A percentile compares a stretch with the other conserved stretches of the same genome.
Evolutionary conservation across 1,284 basidiomycete genomes (phyloP).

Genomic region (Gastroboletus turbinatus): DNA sequence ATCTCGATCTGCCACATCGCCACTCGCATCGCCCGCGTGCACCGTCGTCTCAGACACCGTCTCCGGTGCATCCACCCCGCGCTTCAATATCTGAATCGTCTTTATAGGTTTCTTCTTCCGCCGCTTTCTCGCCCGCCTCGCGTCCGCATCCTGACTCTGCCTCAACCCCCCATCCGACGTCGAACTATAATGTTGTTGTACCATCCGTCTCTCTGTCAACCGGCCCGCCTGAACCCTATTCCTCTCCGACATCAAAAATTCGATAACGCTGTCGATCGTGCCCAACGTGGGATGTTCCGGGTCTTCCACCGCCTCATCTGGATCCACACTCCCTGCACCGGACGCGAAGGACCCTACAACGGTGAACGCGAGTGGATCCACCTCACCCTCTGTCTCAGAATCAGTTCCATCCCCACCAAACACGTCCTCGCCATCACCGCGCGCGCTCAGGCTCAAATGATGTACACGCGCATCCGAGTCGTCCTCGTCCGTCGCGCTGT

Average conservation of each 20-base stretch:
- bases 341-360: constrained; percentile 27
- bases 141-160: constrained; percentile 35
- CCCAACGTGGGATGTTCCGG: constrained; percentile 33
- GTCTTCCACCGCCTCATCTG: constrained; percentile 11
- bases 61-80: constrained; percentile 23
- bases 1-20: constrained; percentile 31
- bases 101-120: constrained; percentile 44
- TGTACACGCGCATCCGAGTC: background rate
- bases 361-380: constrained; percentile 23
- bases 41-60: constrained; percentile 24
- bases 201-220: constrained; percentile 19
- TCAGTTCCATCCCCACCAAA: constrained; percentile 23
- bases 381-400: constrained; percentile 36
- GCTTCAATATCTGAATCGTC: constrained; percentile 28
- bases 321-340: constrained; percentile 4
- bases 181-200: constrained; percentile 31
- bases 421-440: constrained; percentile 2
- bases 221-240: constrained; percentile 31
- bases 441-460: background rate
- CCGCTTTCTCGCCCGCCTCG: constrained; percentile 46
- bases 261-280: constrained; percentile 35
- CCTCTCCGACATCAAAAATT: constrained; percentile 35
- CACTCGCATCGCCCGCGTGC: constrained; percentile 23
- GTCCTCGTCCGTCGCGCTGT: constrained; percentile 20
- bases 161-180: constrained; percentile 41